Percentiles rank a stretch among this genome's conserved stretches.
Conservation (phyloP, 169 alveolate genomes). For the Plasmodium coatneyi region DNA sequence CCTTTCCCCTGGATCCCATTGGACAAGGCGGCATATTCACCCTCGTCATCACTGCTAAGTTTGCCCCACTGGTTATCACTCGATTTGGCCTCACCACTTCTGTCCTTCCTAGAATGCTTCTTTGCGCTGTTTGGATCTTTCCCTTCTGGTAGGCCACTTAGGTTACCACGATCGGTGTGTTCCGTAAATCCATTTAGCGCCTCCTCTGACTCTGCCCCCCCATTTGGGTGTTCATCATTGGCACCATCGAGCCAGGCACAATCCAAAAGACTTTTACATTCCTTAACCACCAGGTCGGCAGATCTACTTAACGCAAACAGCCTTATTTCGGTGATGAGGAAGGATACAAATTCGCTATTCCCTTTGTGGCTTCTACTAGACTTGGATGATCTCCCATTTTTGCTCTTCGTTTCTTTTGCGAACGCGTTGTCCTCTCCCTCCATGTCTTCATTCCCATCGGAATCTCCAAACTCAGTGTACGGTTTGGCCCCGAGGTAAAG, state of each 20-base stretch:
- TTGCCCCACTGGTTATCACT: neutral
- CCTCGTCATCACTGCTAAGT: neutral
- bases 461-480: neutral
- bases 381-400: neutral
- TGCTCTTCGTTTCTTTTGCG: neutral
- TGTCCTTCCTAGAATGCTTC: neutral
- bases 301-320: constrained; percentile 45
- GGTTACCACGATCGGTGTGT: neutral
- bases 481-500: constrained; percentile 29
- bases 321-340: constrained; percentile 41
- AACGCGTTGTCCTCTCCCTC: neutral
- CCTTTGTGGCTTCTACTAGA: neutral
- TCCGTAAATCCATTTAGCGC: too few species aligned
- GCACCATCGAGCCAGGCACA: neutral
- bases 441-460: neutral
- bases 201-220: neutral
- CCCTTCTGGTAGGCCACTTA: neutral
- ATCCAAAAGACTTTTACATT: neutral
- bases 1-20: neutral
- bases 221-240: neutral
- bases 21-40: neutral
- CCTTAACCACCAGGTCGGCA: constrained; percentile 23
- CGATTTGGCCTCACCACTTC: neutral
- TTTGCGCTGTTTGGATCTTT: neutral
- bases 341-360: neutral